These are phyloP conservation scores for Mucor circinelloides DNA, from an alignment of 371 early-diverging fungal genomes.

Conservation along the genomic window DNA sequence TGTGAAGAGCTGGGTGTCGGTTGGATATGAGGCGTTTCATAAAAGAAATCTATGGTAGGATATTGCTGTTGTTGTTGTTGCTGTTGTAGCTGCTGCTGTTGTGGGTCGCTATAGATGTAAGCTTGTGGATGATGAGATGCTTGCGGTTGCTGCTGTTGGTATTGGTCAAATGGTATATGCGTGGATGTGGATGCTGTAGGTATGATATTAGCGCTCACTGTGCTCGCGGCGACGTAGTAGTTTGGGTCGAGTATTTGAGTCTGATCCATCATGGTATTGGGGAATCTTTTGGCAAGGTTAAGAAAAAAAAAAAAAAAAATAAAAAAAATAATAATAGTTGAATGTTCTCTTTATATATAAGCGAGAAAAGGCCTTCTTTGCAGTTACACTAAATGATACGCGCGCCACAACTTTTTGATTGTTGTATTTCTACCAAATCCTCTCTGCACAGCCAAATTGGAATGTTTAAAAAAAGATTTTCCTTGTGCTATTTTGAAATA, in stretches of 20 bases:
- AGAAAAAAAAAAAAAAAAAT: neutral
- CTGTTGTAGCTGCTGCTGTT: slow-evolving; percentile 5
- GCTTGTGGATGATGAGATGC: neutral
- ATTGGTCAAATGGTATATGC: neutral
- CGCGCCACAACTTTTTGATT: slow-evolving; percentile 8
- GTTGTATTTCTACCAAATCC: neutral
- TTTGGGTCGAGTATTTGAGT: slow-evolving; percentile 6
- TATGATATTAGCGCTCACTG: slow-evolving; percentile 5
- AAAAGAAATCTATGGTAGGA: slow-evolving; percentile 15
- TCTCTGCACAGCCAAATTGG: neutral
- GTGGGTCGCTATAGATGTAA: neutral
- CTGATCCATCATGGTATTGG: neutral
- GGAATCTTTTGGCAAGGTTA: neutral
- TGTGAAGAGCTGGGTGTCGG: neutral
- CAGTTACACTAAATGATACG: slow-evolving; percentile 19
- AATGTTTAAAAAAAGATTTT: neutral
- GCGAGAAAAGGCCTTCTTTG: neutral
- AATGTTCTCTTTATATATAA: neutral
- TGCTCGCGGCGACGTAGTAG: slow-evolving; percentile 4
- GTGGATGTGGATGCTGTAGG: slow-evolving; percentile 1
- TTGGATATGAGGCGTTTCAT: slow-evolving; percentile 12
- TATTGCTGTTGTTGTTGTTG: slow-evolving; percentile 1
- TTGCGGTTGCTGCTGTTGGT: slow-evolving; percentile 1
- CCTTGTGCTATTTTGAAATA: neutral
- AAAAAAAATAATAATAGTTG: neutral